Percentiles rank a stretch among this genome's conserved stretches.
Conservation (phyloP, 495 filamentous ascomycete genomes). For the Endocarpon pusillum region DNA sequence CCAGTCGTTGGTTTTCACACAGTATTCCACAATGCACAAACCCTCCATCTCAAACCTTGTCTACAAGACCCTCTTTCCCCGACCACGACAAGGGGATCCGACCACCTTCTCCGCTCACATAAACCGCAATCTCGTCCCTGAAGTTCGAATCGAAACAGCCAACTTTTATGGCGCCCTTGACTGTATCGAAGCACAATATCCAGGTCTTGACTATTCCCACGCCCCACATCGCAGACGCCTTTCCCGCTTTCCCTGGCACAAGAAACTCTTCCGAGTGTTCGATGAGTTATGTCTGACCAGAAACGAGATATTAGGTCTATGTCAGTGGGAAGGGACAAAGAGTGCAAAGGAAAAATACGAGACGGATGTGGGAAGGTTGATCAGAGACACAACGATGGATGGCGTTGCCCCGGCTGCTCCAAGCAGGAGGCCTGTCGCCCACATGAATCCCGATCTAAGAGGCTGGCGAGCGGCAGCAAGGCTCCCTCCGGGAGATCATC, state of each 20-base stretch:
- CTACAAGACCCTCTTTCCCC: slow-evolving; percentile 39
- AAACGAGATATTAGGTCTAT: slow-evolving; percentile 58
- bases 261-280: slow-evolving; percentile 64
- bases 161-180: slow-evolving; percentile 76
- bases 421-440: slow-evolving; percentile 16
- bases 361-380: slow-evolving; percentile 50
- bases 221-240: slow-evolving; percentile 69
- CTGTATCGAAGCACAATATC: slow-evolving; percentile 76
- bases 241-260: slow-evolving; percentile 65
- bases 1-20: too few species aligned
- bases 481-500: slow-evolving; percentile 11
- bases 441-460: slow-evolving; percentile 19
- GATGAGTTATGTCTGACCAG: slow-evolving; percentile 61
- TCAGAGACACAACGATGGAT: slow-evolving; percentile 65
- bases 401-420: slow-evolving; percentile 33
- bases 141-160: slow-evolving; percentile 72
- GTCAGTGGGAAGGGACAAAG: slow-evolving; percentile 87
- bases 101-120: slow-evolving; percentile 41
- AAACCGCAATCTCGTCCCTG: slow-evolving; percentile 56
- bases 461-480: slow-evolving; percentile 17
- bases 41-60: slow-evolving; percentile 36
- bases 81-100: slow-evolving; percentile 35
- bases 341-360: slow-evolving; percentile 79
- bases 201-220: slow-evolving; percentile 74
- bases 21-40: slow-evolving; percentile 43